phyloP scores from a whole-genome alignment of 2,329 filamentous ascomycete species.

The Fusarium tupiense region DNA sequence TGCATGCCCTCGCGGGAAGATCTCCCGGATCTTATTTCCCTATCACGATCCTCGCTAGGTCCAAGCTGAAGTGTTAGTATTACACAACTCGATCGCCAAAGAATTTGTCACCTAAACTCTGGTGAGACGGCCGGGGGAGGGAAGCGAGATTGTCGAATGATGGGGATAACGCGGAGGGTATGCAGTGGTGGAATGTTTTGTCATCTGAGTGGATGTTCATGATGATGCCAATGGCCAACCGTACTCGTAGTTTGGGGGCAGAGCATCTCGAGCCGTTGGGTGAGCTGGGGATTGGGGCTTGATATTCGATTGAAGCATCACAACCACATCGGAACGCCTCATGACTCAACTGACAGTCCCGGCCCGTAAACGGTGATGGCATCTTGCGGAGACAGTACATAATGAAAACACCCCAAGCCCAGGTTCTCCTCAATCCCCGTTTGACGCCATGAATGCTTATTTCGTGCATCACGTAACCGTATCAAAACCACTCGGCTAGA shows the following conservation, averaged over 20 bases:
- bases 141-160: conserved; percentile 38
- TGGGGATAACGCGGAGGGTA: conserved; percentile 24
- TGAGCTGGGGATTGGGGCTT: not conserved
- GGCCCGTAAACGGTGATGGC: conserved; percentile 6
- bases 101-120: conserved; percentile 19
- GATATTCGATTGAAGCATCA: conserved; percentile 3
- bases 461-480: conserved; percentile 19
- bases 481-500: not conserved
- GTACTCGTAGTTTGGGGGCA: not conserved
- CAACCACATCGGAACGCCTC: not conserved
- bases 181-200: conserved; percentile 1
- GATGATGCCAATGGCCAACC: not conserved
- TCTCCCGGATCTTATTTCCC: conserved; percentile 25
- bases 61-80: conserved; percentile 1
- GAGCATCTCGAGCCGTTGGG: not conserved
- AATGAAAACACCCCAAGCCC: conserved; percentile 15
- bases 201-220: not conserved
- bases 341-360: conserved; percentile 8
- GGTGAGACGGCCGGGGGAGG: conserved; percentile 1
- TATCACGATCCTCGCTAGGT: conserved; percentile 13
- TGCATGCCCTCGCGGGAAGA: conserved; percentile 28
- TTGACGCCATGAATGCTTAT: conserved; percentile 29
- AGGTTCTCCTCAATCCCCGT: conserved; percentile 33
- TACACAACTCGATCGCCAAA: conserved; percentile 29
- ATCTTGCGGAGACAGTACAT: conserved; percentile 27